phyloP scores from a whole-genome alignment of 768 basidiomycete genomes.

The Leccinellum luteum region DNA sequence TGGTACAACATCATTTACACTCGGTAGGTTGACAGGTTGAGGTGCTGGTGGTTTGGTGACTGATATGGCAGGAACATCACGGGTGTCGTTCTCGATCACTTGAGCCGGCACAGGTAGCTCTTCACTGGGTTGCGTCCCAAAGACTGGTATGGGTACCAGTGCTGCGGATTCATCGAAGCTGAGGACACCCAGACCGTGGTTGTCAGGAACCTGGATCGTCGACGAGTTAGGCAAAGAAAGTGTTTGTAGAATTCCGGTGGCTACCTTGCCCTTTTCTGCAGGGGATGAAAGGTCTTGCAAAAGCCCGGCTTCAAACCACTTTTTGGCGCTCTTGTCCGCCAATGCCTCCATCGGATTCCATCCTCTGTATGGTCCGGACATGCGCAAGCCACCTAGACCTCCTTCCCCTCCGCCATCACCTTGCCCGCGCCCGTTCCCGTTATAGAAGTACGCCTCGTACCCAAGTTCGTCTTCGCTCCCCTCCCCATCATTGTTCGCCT shows the following conservation, averaged over 20 bases:
- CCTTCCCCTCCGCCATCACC: slow-evolving; percentile 78
- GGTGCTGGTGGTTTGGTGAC: slow-evolving; percentile 73
- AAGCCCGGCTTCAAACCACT: slow-evolving; percentile 82
- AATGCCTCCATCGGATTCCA: slow-evolving; percentile 93
- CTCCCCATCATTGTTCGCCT: slow-evolving; percentile 53
- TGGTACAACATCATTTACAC: slow-evolving; percentile 53
- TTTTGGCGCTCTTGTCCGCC: slow-evolving; percentile 84
- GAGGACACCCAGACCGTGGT: slow-evolving; percentile 43
- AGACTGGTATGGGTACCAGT: slow-evolving; percentile 63
- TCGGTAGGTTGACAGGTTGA: slow-evolving; percentile 67
- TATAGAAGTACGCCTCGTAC: slow-evolving; percentile 84
- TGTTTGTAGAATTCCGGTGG: slow-evolving; percentile 12
- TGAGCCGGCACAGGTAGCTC: slow-evolving; percentile 22
- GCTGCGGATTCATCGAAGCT: slow-evolving; percentile 44
- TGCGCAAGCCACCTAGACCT: slow-evolving; percentile 65
- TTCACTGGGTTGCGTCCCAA: slow-evolving; percentile 35
- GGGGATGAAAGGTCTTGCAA: slow-evolving; percentile 48
- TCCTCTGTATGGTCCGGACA: slow-evolving; percentile 85
- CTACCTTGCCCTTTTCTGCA: slow-evolving; percentile 48
- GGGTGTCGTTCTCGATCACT: slow-evolving; percentile 20
- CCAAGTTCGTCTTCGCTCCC: slow-evolving; percentile 83
- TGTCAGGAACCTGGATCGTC: slow-evolving; percentile 39
- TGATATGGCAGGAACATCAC: slow-evolving; percentile 51
- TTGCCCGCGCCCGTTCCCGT: slow-evolving; percentile 72
- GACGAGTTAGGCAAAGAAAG: slow-evolving; percentile 17